phyloP scores from a whole-genome alignment of 257 asterid species.

The Prunella vulgaris region DNA sequence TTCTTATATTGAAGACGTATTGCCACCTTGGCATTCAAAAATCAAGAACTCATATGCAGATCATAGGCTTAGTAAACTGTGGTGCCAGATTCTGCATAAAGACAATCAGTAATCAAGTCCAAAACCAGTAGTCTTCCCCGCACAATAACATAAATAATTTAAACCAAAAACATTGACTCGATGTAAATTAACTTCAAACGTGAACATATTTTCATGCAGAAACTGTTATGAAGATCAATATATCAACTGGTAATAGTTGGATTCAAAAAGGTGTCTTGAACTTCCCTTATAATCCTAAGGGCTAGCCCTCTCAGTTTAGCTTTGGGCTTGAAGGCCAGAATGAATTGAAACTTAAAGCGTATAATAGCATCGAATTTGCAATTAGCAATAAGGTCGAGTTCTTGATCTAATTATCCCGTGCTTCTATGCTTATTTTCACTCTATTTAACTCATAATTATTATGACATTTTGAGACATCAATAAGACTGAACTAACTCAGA shows the following conservation, averaged over 20 bases:
- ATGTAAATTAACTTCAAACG: background rate
- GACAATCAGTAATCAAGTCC: background rate
- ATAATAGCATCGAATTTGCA: background rate
- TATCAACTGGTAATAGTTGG: background rate
- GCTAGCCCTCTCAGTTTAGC: too few relatives aligned
- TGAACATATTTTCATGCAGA: background rate
- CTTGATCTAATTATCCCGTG: background rate
- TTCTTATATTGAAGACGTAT: background rate
- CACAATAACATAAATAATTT: background rate
- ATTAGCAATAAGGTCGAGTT: background rate
- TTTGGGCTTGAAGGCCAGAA: too few relatives aligned
- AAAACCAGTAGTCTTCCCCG: background rate
- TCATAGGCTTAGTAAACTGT: constrained; percentile 9
- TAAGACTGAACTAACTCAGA: background rate
- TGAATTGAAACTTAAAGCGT: background rate
- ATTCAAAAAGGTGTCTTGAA: background rate
- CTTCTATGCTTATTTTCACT: background rate
- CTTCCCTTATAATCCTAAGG: background rate
- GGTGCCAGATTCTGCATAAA: background rate
- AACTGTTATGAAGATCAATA: background rate
- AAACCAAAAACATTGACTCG: background rate
- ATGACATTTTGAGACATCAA: constrained; percentile 1
- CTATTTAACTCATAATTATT: too few relatives aligned
- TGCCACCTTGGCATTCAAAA: constrained; percentile 1
- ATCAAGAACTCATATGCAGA: background rate